These are phyloP conservation scores for Candida namnaoensis DNA, from an alignment of 805 yeast genomes.

Conservation along the genomic window DNA sequence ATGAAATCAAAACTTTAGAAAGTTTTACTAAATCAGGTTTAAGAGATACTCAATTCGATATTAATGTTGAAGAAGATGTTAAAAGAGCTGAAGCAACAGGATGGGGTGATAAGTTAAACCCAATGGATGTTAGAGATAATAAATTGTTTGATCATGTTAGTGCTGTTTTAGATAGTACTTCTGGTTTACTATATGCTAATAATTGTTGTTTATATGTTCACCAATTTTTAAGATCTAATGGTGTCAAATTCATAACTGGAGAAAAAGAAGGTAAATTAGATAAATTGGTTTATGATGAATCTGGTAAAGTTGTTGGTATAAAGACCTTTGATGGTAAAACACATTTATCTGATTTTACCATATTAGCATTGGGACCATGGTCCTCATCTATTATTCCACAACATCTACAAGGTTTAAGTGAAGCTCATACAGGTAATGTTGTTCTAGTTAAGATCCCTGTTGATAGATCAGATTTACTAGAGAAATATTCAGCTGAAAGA, in stretches of 20 bases:
- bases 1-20: slow-evolving; percentile 15
- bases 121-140: slow-evolving; percentile 4
- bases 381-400: slow-evolving; percentile 9
- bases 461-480: slow-evolving; percentile 21
- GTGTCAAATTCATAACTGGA: slow-evolving; percentile 26
- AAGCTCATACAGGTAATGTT: slow-evolving; percentile 28
- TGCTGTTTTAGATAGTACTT: slow-evolving; percentile 19
- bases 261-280: slow-evolving; percentile 20
- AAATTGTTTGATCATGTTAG: slow-evolving; percentile 2
- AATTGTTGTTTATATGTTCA: slow-evolving; percentile 19
- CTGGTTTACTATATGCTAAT: slow-evolving; percentile 23
- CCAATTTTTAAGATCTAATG: slow-evolving; percentile 17
- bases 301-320: background rate
- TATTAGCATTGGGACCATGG: slow-evolving; percentile 17
- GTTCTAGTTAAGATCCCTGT: slow-evolving; percentile 25
- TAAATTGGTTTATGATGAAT: slow-evolving; percentile 11
- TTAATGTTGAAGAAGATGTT: slow-evolving; percentile 18
- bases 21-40: slow-evolving; percentile 19
- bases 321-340: slow-evolving; percentile 17
- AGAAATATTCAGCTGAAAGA: slow-evolving; percentile 22
- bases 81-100: slow-evolving; percentile 21
- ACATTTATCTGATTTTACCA: slow-evolving; percentile 10
- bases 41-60: slow-evolving; percentile 19
- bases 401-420: slow-evolving; percentile 23
- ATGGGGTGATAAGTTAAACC: slow-evolving; percentile 14